These are phyloP conservation scores for Beauveria brongniartii DNA, from an alignment of 2,329 filamentous ascomycete genomes.

Conservation along the genomic window DNA sequence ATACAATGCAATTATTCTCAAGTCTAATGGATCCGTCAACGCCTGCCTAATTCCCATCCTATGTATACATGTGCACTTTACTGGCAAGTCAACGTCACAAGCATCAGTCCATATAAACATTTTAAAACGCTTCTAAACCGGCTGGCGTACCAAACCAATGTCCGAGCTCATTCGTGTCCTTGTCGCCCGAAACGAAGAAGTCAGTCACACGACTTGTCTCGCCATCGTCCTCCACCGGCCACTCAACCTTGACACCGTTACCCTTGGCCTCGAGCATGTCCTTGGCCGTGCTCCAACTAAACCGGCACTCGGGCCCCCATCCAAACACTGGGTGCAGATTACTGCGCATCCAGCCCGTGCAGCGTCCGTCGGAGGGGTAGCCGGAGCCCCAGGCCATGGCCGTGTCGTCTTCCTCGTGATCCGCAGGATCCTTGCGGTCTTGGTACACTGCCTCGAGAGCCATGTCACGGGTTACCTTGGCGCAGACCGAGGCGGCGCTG, in stretches of 20 bases:
- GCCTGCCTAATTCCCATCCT: neutral
- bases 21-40: neutral
- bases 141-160: conserved; percentile 76
- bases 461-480: conserved; percentile 90
- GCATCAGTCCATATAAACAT: too few relatives aligned
- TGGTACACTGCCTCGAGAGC: conserved; percentile 75
- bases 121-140: conserved; percentile 60
- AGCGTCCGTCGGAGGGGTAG: conserved; percentile 82
- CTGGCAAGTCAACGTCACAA: neutral
- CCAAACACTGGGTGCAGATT: conserved; percentile 94
- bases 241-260: conserved; percentile 65
- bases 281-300: conserved; percentile 93
- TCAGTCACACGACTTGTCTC: conserved; percentile 65
- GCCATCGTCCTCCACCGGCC: conserved; percentile 68
- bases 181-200: conserved; percentile 50
- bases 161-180: conserved; percentile 57
- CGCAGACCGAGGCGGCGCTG: conserved; percentile 86
- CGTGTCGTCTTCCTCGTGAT: conserved; percentile 24
- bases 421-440: conserved; percentile 24
- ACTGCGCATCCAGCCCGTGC: conserved; percentile 68
- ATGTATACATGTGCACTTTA: neutral
- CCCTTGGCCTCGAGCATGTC: conserved; percentile 79
- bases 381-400: conserved; percentile 74
- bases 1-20: neutral
- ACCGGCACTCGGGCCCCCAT: conserved; percentile 87